Conservation (phyloP, 1,284 basidiomycete genomes). For the Naganishia sp. region DNA sequence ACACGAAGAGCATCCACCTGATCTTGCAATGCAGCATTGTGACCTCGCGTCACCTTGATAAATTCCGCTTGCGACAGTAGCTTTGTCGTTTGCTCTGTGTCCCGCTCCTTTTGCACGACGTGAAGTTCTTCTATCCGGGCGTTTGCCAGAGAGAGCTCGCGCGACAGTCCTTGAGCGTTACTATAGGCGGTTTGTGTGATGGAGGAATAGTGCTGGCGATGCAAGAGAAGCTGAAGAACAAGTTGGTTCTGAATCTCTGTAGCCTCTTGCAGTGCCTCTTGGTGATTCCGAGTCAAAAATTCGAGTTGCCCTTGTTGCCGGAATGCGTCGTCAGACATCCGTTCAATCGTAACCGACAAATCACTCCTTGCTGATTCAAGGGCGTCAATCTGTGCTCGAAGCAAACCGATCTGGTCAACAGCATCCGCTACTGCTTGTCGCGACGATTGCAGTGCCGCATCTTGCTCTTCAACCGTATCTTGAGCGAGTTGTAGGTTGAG, state of each 20-base stretch:
- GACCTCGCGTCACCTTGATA: no score
- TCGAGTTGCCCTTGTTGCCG: neutral
- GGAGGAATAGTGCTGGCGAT: neutral
- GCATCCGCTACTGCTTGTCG: neutral
- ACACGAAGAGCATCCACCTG: neutral
- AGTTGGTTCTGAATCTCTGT: constrained; percentile 1
- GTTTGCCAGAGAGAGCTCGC: neutral
- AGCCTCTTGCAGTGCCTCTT: neutral
- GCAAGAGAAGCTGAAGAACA: constrained; percentile 14
- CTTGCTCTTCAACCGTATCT: constrained; percentile 23
- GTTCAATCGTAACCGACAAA: constrained; percentile 5
- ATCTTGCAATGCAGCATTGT: no score
- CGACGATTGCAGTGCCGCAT: neutral
- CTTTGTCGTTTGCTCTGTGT: no score
- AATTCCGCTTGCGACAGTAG: no score
- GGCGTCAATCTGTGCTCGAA: neutral
- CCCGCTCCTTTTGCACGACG: no score
- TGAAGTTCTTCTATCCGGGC: neutral
- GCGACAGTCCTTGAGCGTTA: neutral
- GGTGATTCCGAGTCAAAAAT: neutral
- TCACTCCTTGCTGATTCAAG: neutral
- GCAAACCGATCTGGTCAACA: neutral
- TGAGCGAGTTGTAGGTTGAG: constrained; percentile 32
- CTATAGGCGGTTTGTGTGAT: neutral
- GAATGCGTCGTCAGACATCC: neutral